Percentiles rank a stretch among this genome's conserved stretches.
phyloP scores from a whole-genome alignment of 345 rosid species.

The Syzygium oleosum region DNA sequence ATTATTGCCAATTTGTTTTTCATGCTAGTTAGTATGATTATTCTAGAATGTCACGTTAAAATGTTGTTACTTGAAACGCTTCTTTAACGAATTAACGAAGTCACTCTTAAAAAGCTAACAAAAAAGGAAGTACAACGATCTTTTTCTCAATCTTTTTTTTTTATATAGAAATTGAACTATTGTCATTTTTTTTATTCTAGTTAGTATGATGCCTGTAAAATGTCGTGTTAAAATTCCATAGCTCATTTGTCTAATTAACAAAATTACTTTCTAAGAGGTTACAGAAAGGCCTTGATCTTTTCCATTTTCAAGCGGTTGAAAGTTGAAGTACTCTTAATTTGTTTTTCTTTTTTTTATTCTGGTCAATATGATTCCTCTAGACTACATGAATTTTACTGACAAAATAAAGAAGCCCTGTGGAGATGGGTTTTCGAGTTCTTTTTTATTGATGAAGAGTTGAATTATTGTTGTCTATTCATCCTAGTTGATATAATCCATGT shows the following conservation, averaged over 20 bases:
- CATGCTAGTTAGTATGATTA: no score
- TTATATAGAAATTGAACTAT: no score
- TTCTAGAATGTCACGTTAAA: slow-evolving; percentile 9
- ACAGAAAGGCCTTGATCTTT: neutral
- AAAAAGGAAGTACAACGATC: no score
- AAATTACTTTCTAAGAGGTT: neutral
- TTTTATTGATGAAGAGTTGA: neutral
- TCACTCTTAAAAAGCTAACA: neutral
- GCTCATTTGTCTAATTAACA: neutral
- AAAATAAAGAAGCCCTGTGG: neutral
- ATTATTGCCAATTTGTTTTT: no score
- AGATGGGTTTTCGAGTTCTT: neutral
- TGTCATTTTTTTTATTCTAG: no score
- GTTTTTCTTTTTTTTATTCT: neutral
- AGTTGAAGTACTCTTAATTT: neutral
- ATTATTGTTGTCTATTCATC: neutral
- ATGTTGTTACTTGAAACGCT: slow-evolving; percentile 29
- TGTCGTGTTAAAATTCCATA: neutral
- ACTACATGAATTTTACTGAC: no score
- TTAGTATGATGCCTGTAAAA: neutral
- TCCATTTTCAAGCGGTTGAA: neutral
- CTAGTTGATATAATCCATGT: neutral
- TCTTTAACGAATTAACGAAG: neutral
- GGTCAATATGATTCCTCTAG: no score
- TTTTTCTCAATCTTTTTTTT: no score